phyloP scores from a whole-genome alignment of 345 rosid species.

The Atalantia buxifolia region DNA sequence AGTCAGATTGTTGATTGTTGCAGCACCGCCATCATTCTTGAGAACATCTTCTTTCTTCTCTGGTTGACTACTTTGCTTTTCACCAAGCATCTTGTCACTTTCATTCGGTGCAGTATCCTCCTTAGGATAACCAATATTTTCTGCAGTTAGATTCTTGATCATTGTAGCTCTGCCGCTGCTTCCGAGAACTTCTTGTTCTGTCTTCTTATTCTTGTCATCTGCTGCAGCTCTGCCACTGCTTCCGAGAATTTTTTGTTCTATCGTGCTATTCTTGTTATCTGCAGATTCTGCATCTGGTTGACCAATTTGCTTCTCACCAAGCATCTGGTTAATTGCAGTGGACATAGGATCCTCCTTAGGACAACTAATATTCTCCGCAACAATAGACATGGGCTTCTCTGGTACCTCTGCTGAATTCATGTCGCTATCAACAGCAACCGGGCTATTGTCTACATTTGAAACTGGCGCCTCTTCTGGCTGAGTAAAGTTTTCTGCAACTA shows the following conservation, averaged over 20 bases:
- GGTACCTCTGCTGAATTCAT: conserved; percentile 8
- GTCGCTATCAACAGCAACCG: neutral
- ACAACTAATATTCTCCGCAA: conserved; percentile 36
- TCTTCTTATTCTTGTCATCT: neutral
- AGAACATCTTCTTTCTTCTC: conserved; percentile 19
- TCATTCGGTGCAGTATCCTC: conserved; percentile 21
- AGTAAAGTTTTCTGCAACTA: conserved; percentile 28
- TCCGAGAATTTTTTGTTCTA: conserved; percentile 5
- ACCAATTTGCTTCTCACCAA: conserved; percentile 16
- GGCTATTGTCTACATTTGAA: conserved; percentile 5
- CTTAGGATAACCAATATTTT: conserved; percentile 25
- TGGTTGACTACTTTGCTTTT: conserved; percentile 5
- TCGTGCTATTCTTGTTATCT: neutral
- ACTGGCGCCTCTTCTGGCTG: conserved; percentile 19
- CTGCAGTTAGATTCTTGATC: conserved; percentile 15
- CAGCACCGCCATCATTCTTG: conserved; percentile 18
- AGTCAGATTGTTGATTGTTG: conserved; percentile 11
- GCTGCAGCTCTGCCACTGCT: conserved; percentile 9
- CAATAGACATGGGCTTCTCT: conserved; percentile 22
- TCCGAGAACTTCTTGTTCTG: conserved; percentile 5
- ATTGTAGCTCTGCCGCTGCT: conserved; percentile 9
- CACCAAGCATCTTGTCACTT: conserved; percentile 18
- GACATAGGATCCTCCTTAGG: conserved; percentile 19
- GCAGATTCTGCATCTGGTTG: conserved; percentile 18
- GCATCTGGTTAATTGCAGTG: conserved; percentile 14